Conservation (phyloP, 148 eudicot species). For the Oxyria digyna region DNA sequence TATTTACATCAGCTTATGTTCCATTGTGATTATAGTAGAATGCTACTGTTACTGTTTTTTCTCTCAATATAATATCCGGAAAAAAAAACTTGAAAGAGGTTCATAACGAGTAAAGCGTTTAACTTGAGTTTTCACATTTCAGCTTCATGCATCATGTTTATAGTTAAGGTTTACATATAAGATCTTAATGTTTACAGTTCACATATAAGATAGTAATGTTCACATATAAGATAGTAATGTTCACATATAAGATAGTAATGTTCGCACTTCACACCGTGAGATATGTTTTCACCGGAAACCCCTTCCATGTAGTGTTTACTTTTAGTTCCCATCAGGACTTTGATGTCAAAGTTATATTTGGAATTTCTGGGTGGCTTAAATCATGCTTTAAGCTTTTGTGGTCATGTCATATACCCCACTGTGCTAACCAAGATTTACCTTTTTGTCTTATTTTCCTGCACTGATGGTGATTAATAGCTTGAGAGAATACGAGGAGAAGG, state of each 20-base stretch:
- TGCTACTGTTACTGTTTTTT: neutral
- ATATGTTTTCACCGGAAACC: neutral
- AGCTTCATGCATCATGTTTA: neutral
- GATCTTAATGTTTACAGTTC: no score
- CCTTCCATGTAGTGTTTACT: neutral
- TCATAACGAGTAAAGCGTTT: no score
- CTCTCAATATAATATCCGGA: no score
- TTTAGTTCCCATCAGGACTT: neutral
- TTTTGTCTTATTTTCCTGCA: neutral
- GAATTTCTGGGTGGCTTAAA: neutral
- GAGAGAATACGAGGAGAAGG: conserved; percentile 86
- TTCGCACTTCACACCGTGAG: no score
- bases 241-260: no score
- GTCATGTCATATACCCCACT: neutral
- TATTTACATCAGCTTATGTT: conserved; percentile 11
- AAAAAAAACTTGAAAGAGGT: no score
- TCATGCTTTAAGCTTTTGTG: neutral
- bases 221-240: no score
- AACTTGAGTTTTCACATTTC: neutral
- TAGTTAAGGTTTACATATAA: no score
- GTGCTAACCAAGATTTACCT: neutral
- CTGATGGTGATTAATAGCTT: conserved; percentile 26
- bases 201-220: no score
- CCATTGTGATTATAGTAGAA: neutral
- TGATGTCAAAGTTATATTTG: neutral